Base-by-base conservation (phyloP, 2,329 filamentous ascomycete species). In the Chaetoscypha palmicola region DNA sequence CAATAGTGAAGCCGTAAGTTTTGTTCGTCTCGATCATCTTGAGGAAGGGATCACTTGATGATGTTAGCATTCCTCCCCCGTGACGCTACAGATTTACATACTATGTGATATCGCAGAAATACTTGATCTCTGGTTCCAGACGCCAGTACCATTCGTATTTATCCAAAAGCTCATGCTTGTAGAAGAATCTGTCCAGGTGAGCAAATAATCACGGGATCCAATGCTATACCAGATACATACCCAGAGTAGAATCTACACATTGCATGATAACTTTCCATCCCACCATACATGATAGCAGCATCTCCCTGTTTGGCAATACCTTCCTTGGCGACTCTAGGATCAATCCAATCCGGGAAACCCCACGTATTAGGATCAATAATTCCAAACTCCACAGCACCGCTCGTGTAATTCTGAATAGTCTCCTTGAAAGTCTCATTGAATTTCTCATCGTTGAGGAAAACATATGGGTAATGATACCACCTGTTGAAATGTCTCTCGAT, bases 81-180 rank as follows among this genome's bases (percentile, higher is more conserved):
- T 2, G 1, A 7, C 14, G 36, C 19, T 16, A 4, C 8, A 39
- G 23, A 10, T 22, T 11, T 14, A 63, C 79, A 50, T 79, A 91
- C 86, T 98, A 98, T 53, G 92, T 98, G 56, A 98, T 97, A 64
- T 98, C 92, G 67, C 92, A 98, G 71, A 98, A 98, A 71, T 97
- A 98, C 70, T 91, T 96, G 77, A 98, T 97, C 68, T 98, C 92
- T 53, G 92, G 92, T 74, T 98, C 92, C 58, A 98, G 73, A 52
- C 92, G 88, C 92, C 92, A 98, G 72, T 98, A 98, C 92, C 92
- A 98, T 63, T 97, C 89, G 68, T 97, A 98, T 67, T 97, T 97
- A 62, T 86, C 78, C 35, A 98, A 77, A 24, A 97, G 77, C 52
- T 90, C 85, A 63, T 98, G 92, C 66, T 96, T 95, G 73, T 92